These are phyloP conservation scores for Sabuloglossum arenarium DNA, from an alignment of 495 filamentous ascomycete genomes.

Conservation along the genomic window DNA sequence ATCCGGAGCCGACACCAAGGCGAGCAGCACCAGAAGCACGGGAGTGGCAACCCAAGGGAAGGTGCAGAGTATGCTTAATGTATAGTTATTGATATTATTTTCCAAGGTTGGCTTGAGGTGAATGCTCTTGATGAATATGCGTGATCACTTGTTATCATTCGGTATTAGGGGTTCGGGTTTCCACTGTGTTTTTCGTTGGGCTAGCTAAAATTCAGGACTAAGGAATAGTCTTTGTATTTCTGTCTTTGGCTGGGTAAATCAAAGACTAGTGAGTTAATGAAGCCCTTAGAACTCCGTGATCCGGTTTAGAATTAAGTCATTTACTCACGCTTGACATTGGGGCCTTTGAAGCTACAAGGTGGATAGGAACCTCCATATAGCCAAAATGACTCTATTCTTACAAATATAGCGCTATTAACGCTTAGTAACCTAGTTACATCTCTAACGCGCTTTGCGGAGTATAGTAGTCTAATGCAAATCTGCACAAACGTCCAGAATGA, in stretches of 20 bases:
- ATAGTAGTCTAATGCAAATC: no score
- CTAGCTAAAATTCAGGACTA: neutral
- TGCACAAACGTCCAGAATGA: no score
- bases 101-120: no score
- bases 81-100: neutral
- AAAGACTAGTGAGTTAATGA: neutral
- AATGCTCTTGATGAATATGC: neutral
- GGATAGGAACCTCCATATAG: neutral
- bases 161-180: neutral
- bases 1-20: neutral
- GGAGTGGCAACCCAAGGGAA: neutral
- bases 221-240: neutral
- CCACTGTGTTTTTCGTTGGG: neutral
- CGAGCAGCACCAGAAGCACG: neutral
- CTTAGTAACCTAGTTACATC: no score
- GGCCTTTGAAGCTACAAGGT: neutral
- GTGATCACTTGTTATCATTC: neutral
- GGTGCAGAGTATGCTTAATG: conserved; percentile 3
- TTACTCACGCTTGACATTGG: neutral
- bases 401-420: no score
- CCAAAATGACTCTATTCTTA: neutral
- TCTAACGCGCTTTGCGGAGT: no score
- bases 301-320: neutral
- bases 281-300: neutral
- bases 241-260: neutral